Evolutionary conservation across 345 rosid genomes (phyloP).

Genomic region (Linum lewisii): DNA sequence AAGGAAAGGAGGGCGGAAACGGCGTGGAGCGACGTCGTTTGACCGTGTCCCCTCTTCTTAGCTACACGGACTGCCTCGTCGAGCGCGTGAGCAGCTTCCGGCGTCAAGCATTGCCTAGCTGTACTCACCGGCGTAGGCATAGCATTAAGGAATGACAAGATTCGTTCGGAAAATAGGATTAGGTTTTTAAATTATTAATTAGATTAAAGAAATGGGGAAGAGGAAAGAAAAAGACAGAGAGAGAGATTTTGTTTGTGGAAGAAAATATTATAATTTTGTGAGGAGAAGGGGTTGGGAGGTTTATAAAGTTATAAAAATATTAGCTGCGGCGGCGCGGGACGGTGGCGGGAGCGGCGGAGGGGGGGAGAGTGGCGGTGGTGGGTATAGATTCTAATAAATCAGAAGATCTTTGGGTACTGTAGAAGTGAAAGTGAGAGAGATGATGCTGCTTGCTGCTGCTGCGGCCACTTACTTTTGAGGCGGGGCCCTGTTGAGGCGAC

Average conservation of each 20-base stretch:
- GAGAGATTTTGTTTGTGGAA: neutral
- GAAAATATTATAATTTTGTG: neutral
- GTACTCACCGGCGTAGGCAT: slow-evolving; percentile 59
- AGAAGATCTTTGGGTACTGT: neutral
- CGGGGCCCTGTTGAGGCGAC: neutral
- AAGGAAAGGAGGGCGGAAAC: slow-evolving; percentile 47
- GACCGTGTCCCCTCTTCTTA: slow-evolving; percentile 50
- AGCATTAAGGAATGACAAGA: too few species aligned
- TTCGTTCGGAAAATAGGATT: neutral
- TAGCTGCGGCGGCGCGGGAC: neutral
- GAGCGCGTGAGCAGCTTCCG: slow-evolving; percentile 52
- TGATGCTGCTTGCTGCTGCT: neutral
- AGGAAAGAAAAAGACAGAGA: neutral
- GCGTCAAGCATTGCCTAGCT: slow-evolving; percentile 59
- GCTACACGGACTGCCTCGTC: slow-evolving; percentile 65
- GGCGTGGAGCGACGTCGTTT: slow-evolving; percentile 65
- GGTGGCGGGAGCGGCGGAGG: neutral
- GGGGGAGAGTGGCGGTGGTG: neutral
- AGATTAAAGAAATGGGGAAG: neutral
- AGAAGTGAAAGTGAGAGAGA: neutral
- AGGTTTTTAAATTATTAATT: too few species aligned
- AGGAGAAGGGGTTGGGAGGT: neutral
- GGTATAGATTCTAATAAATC: neutral
- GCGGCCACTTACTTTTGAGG: neutral
- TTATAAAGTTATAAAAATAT: too few species aligned